phyloP scores from a whole-genome alignment of 345 rosid species.

The Pistacia vera region DNA sequence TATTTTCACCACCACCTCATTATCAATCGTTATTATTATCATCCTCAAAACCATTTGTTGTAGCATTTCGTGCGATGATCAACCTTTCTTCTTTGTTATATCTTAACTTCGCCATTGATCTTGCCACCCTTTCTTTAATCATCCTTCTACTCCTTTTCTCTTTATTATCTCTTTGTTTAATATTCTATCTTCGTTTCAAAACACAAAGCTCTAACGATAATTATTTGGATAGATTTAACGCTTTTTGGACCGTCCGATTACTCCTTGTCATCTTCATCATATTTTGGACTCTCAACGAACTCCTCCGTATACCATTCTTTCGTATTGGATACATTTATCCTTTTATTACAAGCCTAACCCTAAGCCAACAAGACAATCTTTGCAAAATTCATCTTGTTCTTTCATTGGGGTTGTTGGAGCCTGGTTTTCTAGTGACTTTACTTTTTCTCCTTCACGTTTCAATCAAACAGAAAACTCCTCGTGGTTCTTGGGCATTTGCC shows the following conservation, averaged over 20 bases:
- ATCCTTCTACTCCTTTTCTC: slow-evolving; percentile 45
- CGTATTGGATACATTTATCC: slow-evolving; percentile 27
- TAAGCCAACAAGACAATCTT: slow-evolving; percentile 24
- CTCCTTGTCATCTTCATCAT: slow-evolving; percentile 48
- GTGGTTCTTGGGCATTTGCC: slow-evolving; percentile 35
- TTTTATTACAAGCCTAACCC: slow-evolving; percentile 21
- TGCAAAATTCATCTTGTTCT: slow-evolving; percentile 51
- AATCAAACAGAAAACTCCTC: slow-evolving; percentile 39
- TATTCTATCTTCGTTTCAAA: slow-evolving; percentile 48
- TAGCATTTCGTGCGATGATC: slow-evolving; percentile 27
- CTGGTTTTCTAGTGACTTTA: slow-evolving; percentile 55
- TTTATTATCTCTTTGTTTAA: slow-evolving; percentile 40
- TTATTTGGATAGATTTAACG: slow-evolving; percentile 48
- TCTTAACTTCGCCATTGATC: slow-evolving; percentile 39
- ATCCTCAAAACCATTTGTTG: slow-evolving; percentile 12
- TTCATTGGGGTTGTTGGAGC: slow-evolving; percentile 62
- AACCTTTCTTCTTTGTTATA: slow-evolving; percentile 24
- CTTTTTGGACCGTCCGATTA: slow-evolving; percentile 66
- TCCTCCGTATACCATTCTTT: slow-evolving; percentile 48
- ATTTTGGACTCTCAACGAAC: slow-evolving; percentile 50
- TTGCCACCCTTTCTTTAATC: slow-evolving; percentile 35
- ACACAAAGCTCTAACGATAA: slow-evolving; percentile 33
- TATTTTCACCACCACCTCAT: background rate
- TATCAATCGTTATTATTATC: background rate
- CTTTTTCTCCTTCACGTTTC: slow-evolving; percentile 63